A percentile compares a stretch with the other conserved stretches of the same genome.
Evolutionary conservation across 2,329 filamentous ascomycete genomes (phyloP).

Genomic region (Monilinia fructicola): DNA sequence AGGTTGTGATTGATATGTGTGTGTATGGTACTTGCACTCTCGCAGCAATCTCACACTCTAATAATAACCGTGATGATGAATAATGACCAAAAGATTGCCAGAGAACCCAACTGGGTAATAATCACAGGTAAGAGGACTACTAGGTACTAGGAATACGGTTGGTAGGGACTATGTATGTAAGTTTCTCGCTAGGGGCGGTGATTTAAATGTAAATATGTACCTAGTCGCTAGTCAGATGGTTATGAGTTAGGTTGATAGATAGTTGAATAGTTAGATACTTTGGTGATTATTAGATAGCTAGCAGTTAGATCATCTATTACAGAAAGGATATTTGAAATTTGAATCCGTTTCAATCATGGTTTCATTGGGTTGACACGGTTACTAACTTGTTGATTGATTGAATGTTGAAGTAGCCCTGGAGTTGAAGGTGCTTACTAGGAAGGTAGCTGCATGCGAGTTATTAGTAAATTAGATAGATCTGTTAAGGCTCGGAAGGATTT

Average conservation of each 20-base stretch:
- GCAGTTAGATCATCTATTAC: background rate
- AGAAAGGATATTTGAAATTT: background rate
- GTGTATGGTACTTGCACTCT: background rate
- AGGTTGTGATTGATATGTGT: constrained; percentile 3
- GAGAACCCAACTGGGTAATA: too few relatives aligned
- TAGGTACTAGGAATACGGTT: constrained; percentile 1
- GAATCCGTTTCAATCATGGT: background rate
- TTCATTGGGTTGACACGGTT: background rate
- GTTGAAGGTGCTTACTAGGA: too few relatives aligned
- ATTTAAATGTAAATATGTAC: background rate
- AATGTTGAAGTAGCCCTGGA: too few relatives aligned
- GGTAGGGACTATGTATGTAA: background rate
- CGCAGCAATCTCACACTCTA: too few relatives aligned
- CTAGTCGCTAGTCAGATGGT: background rate
- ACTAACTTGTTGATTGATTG: background rate
- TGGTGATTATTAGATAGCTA: too few relatives aligned
- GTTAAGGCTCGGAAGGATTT: too few relatives aligned
- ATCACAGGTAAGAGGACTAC: background rate
- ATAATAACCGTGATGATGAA: too few relatives aligned
- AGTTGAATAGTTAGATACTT: background rate
- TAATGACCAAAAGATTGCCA: too few relatives aligned
- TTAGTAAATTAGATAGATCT: too few relatives aligned
- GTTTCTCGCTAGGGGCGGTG: constrained; percentile 23
- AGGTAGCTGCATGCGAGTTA: too few relatives aligned
- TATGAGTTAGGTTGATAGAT: background rate